Evolutionary conservation across 2,329 filamentous ascomycete genomes (phyloP).

Genomic region (Penicillium nordicum): DNA sequence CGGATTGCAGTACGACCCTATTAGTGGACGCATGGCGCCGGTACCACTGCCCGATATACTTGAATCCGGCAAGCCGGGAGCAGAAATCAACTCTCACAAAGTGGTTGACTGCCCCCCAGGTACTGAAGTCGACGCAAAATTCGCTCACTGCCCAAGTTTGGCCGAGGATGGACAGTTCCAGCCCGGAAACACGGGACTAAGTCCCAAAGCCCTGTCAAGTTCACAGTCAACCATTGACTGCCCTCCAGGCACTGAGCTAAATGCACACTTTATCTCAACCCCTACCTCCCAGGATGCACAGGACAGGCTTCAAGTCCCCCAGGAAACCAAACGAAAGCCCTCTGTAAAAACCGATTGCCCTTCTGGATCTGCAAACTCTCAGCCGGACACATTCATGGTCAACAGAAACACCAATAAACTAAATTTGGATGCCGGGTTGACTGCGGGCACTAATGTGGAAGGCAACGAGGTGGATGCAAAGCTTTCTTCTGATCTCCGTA

Average conservation of each 20-base stretch:
- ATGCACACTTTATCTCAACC: conserved; percentile 2
- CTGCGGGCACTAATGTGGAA: conserved; percentile 3
- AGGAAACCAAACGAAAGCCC: conserved; percentile 6
- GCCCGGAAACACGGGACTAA: neutral
- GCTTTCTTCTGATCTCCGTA: neutral
- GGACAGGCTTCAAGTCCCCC: neutral
- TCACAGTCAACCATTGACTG: conserved; percentile 4
- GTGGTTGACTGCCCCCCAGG: conserved; percentile 2
- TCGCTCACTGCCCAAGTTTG: conserved; percentile 2
- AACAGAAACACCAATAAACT: neutral
- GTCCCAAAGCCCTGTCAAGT: neutral
- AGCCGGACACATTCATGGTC: neutral
- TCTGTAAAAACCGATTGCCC: conserved; percentile 10
- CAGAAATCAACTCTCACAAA: neutral
- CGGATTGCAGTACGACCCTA: conserved; percentile 40
- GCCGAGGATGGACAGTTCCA: conserved; percentile 12
- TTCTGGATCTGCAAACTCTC: conserved; percentile 7
- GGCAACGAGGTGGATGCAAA: conserved; percentile 11
- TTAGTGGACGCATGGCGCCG: conserved; percentile 42
- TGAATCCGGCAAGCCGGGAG: neutral
- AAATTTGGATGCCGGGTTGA: conserved; percentile 3
- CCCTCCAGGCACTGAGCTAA: conserved; percentile 9
- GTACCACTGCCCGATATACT: conserved; percentile 1
- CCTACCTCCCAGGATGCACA: neutral
- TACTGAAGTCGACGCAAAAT: conserved; percentile 12